Evolutionary conservation across 2,329 filamentous ascomycete genomes (phyloP), one percentile per base, ranked within the genome.

Genomic region (Fusarium foetens): DNA sequence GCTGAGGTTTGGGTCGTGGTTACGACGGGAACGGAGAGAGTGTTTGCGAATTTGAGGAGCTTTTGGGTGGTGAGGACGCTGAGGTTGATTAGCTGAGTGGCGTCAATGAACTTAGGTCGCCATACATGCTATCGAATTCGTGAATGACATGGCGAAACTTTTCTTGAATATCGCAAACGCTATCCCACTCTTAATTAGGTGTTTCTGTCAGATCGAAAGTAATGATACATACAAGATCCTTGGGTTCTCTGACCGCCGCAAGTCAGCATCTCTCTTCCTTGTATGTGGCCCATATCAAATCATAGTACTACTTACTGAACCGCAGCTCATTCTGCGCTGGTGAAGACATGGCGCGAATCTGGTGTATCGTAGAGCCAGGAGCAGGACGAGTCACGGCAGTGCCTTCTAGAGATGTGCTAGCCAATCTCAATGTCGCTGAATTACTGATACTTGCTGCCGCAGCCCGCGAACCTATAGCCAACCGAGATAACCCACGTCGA

Each of bases 81-180:
- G 78, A 13, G 23, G 43, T 59, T n/a, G 49, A 49, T 57, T 52
- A 53, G 58, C 12, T 41, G 29, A 29, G 35, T 35, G 19, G 64
- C 59, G 49, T 31, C 52, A 59, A 36, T 43, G 36, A 41, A 55
- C n/a, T 19, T 36, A 31, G 45, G 48, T 49, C 12, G 13, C 79
- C 84, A 66, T 85, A 93, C 91, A 98, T 88, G 80, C 93, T 94
- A 71, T 93, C 89, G 79, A 95, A 98, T 79, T 97, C 91, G 83
- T 92, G 89, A 77, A 98, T 97, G 62, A 91, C 92, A 13, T 86
- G 85, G 68, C 94, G 89, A 83, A 98, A 98, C 81, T 94, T 97
- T 75, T 98, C 95, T 84, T 98, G 95, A 71, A 98, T 87, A 79
- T 98, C 95, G 84, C 95, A 98, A 79, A 98, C 89, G 78, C 95